Base-by-base conservation (phyloP, 352 stramenopile genomes). In the Thraustochytrium striatum region DNA sequence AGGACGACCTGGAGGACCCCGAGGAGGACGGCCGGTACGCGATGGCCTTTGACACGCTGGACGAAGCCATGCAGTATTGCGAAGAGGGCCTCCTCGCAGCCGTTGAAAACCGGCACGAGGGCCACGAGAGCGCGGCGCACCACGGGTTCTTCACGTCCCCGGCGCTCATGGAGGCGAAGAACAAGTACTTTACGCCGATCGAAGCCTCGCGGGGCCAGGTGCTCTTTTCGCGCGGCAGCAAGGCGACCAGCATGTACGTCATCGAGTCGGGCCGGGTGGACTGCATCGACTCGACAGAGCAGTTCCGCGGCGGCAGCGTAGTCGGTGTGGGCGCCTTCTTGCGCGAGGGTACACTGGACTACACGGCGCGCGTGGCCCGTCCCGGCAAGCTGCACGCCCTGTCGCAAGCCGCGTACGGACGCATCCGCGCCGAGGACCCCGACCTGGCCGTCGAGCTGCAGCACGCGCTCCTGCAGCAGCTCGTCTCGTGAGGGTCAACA, bases 291-390 rank as follows among this genome's bases (percentile, higher is more conserved):
- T 55, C 50, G 52, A 43, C 43, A 16, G 30, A 43, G 32, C 32
- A 55, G 9, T 75, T 55, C 65, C 68, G 41, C 9, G 65, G 65
- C 1, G 65, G 65, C 13, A 55, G 32, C 30, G 61, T 75, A 33
- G 44, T 75, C 5, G 65, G 65, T 28, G 39, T 75, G 65, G 65
- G 61, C 65, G 65, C 65, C 50, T 75, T 75, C 47, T 32, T 75
- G 44, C 44, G 36, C 28, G 3, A 75, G 30, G 61, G 61, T 32
- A n/a, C 68, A 75, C 52, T 62, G 32, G n/a, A n/a, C 13, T 75
- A 75, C 65, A 75, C 43, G 3, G 65, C 65, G 8, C 44, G 61
- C 19, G 39, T 72, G 1, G 16, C 44, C 16, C 30, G 52, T 21
- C 21, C 44, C n/a, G 32, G 11, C 16, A 32, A 61, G 11, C 30